A percentile compares a stretch with the other conserved stretches of the same genome.
phyloP scores from a whole-genome alignment of 352 stramenopile genomes.

The Albugo laibachii region DNA sequence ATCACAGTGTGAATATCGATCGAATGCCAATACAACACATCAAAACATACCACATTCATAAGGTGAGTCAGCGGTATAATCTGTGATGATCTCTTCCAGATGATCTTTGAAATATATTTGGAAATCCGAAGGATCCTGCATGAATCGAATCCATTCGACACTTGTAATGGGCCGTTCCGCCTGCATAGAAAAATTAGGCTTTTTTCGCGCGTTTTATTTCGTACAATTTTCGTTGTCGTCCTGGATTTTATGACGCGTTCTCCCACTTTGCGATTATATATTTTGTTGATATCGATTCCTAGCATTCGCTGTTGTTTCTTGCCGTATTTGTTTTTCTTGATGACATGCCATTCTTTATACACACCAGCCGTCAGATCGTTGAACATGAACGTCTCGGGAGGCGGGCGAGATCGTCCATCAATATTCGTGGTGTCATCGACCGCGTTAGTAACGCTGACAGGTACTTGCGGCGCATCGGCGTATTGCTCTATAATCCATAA shows the following conservation, averaged over 20 bases:
- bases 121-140: slow-evolving; percentile 67
- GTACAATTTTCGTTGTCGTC: slow-evolving; percentile 79
- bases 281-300: slow-evolving; percentile 75
- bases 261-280: slow-evolving; percentile 81
- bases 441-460: slow-evolving; percentile 32
- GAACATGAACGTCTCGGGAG: slow-evolving; percentile 80
- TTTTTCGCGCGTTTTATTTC: slow-evolving; percentile 8
- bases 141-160: slow-evolving; percentile 74
- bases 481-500: slow-evolving; percentile 46
- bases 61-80: slow-evolving; percentile 76
- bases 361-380: slow-evolving; percentile 78
- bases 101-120: slow-evolving; percentile 80
- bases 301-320: slow-evolving; percentile 79
- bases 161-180: slow-evolving; percentile 70
- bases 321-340: slow-evolving; percentile 85
- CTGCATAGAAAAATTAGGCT: slow-evolving; percentile 10
- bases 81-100: slow-evolving; percentile 75
- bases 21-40: slow-evolving; percentile 1
- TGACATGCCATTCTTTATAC: slow-evolving; percentile 82
- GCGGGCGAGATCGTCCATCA: slow-evolving; percentile 42
- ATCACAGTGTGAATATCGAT: background rate
- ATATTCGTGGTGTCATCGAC: slow-evolving; percentile 47
- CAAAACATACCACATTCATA: slow-evolving; percentile 66
- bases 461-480: slow-evolving; percentile 58
- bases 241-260: slow-evolving; percentile 76